Percentiles rank a stretch among this genome's conserved stretches.
phyloP scores from a whole-genome alignment of 2,329 filamentous ascomycete genomes.

The Dactylella cylindrospora region DNA sequence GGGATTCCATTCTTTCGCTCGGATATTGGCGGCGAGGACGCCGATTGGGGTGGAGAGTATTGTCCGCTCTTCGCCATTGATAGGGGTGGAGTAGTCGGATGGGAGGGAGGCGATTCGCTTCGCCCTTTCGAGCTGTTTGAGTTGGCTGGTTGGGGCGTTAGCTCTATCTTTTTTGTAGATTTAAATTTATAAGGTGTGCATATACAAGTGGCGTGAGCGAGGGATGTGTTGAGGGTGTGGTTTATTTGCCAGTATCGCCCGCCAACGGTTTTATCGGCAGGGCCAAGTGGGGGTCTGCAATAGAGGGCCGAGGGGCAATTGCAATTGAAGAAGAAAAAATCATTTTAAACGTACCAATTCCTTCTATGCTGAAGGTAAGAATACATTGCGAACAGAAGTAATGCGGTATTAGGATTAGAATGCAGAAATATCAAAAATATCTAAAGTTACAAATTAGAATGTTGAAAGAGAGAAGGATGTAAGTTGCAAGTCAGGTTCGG shows the following conservation, averaged over 20 bases:
- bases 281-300: slow-evolving; percentile 5
- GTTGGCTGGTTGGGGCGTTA: slow-evolving; percentile 59
- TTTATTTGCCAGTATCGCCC: slow-evolving; percentile 1
- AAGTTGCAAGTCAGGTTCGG: no score
- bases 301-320: neutral
- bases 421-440: no score
- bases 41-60: slow-evolving; percentile 74
- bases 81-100: slow-evolving; percentile 64
- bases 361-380: slow-evolving; percentile 37
- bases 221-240: slow-evolving; percentile 31
- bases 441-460: no score
- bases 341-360: slow-evolving; percentile 32
- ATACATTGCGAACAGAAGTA: slow-evolving; percentile 28
- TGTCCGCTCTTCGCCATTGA: slow-evolving; percentile 65
- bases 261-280: neutral
- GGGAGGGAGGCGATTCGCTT: slow-evolving; percentile 69
- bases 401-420: no score
- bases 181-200: neutral
- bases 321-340: neutral
- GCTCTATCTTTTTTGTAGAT: neutral
- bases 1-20: slow-evolving; percentile 66
- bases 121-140: slow-evolving; percentile 76
- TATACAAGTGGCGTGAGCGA: neutral
- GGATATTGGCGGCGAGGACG: slow-evolving; percentile 74
- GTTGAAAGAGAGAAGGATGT: no score